Percentiles rank a stretch among this genome's conserved stretches.
Evolutionary conservation across 805 yeast species (phyloP).

Genomic region (Starmerella floricola): DNA sequence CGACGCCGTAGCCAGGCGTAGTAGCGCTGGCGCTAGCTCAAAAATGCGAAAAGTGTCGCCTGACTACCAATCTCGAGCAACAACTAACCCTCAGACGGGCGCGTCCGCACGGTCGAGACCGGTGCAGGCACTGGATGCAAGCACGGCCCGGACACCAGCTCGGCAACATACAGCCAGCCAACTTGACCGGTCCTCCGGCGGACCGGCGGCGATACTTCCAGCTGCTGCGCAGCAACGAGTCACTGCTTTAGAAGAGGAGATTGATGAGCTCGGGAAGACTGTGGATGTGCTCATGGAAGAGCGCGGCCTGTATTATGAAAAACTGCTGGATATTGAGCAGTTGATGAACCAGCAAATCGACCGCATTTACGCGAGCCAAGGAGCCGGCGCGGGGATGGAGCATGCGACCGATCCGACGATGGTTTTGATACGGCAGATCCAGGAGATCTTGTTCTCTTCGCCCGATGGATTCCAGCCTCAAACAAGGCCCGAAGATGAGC

Average conservation of each 20-base stretch:
- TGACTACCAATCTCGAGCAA: neutral
- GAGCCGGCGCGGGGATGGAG: conserved; percentile 25
- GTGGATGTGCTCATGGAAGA: conserved; percentile 54
- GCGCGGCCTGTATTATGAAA: conserved; percentile 80
- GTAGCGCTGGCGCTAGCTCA: conserved; percentile 3
- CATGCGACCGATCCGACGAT: conserved; percentile 20
- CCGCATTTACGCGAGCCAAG: conserved; percentile 34
- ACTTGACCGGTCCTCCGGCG: neutral
- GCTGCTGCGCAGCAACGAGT: neutral
- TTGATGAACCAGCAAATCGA: conserved; percentile 54
- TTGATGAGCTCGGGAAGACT: conserved; percentile 38
- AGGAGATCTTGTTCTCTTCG: conserved; percentile 63
- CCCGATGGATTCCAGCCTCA: conserved; percentile 73
- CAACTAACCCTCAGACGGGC: neutral
- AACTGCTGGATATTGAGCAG: conserved; percentile 78
- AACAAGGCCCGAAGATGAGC: conserved; percentile 21
- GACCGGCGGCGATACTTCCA: no score
- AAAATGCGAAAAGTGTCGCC: conserved; percentile 2
- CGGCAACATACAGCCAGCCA: neutral
- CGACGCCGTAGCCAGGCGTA: conserved; percentile 52
- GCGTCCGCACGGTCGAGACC: neutral
- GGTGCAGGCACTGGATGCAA: neutral
- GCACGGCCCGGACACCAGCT: neutral
- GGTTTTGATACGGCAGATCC: conserved; percentile 47
- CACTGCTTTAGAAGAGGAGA: conserved; percentile 32